phyloP scores from a whole-genome alignment of 805 yeast genomes.

The Lachancea waltii region DNA sequence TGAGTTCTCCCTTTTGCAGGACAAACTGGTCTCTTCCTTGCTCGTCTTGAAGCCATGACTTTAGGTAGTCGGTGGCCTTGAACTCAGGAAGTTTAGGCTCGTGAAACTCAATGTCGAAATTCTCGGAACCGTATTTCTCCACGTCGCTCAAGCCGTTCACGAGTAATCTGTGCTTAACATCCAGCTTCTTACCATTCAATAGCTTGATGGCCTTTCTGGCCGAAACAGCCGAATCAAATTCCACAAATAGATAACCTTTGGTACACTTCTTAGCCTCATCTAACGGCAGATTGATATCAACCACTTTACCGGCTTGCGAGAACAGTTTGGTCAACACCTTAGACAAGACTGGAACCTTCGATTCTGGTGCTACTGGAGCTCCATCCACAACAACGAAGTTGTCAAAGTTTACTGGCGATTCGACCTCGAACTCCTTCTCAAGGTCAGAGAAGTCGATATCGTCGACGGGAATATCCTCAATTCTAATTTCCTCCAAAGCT shows the following conservation, averaged over 20 bases:
- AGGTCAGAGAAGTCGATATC: constrained; percentile 78
- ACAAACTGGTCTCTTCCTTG: constrained; percentile 86
- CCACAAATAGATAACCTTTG: constrained; percentile 81
- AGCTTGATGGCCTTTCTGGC: constrained; percentile 76
- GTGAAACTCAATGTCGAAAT: constrained; percentile 50
- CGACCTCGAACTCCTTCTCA: constrained; percentile 66
- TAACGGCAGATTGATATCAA: constrained; percentile 76
- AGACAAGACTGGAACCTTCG: constrained; percentile 74
- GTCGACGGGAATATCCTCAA: constrained; percentile 49
- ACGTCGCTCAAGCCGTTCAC: constrained; percentile 80
- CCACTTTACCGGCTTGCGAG: constrained; percentile 67
- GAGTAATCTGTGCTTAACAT: constrained; percentile 82
- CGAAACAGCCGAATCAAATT: constrained; percentile 57
- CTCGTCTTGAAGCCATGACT: constrained; percentile 86
- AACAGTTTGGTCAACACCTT: constrained; percentile 83
- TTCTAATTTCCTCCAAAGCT: constrained; percentile 30
- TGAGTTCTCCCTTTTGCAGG: constrained; percentile 70
- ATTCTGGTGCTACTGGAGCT: constrained; percentile 89
- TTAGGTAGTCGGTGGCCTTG: constrained; percentile 71
- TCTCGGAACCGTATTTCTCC: constrained; percentile 67
- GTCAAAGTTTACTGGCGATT: constrained; percentile 53
- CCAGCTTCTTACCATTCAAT: constrained; percentile 84
- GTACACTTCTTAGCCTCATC: constrained; percentile 63
- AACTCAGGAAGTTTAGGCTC: constrained; percentile 73
- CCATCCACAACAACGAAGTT: constrained; percentile 86